Evolutionary conservation across 768 basidiomycete species (phyloP), one percentile per base, ranked within the genome.

Genomic region (Lactarius evosmus): DNA sequence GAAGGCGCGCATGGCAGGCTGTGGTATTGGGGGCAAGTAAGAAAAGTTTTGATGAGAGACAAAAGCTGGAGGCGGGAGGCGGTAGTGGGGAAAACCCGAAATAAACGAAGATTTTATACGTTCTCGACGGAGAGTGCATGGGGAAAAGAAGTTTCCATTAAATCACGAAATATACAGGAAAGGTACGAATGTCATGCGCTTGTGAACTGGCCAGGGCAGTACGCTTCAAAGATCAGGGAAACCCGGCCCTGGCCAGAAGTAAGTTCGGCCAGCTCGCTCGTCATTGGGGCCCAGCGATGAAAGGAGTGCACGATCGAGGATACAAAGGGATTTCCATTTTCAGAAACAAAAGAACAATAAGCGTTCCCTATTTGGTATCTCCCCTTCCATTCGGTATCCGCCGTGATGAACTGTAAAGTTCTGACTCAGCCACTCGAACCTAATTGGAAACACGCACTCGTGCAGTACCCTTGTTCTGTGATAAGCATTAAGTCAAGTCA

Each of bases 1-100:
- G 63, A 80, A 73, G 78, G 82, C 81, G 72, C 80, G 85, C 87
- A 88, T 88, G 60, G 54, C 80, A 67, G 60, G 40, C 6, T 25
- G 46, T 36, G 56, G 60, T 58, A 46, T 33, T 40, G 66, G 53
- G 61, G 67, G 62, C 38, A 19, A 61, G 58, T 58, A 62, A 62
- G n/a, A 29, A 19, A 7, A 49, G 32, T 34, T 49, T 32, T 50
- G 9, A 34, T 2, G 33, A 38, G n/a, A 19, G n/a, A 29, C 29
- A 55, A 56, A 22, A 44, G 36, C 29, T 52, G 40, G 29, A 44
- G 38, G 49, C 3, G 33, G 49, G 16, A 27, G 25, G 8, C 11
- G 19, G 27, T 12, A 29, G 36, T 7, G 9, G 36, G 38, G 7
- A 27, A 5, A 3, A 32, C 30, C 6, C 34, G 6, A 25, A 25